A percentile compares a stretch with the other conserved stretches of the same genome.
These are phyloP conservation scores for Escovopsis sp. DNA, from an alignment of 2,329 filamentous ascomycete species.

Conservation along the genomic window DNA sequence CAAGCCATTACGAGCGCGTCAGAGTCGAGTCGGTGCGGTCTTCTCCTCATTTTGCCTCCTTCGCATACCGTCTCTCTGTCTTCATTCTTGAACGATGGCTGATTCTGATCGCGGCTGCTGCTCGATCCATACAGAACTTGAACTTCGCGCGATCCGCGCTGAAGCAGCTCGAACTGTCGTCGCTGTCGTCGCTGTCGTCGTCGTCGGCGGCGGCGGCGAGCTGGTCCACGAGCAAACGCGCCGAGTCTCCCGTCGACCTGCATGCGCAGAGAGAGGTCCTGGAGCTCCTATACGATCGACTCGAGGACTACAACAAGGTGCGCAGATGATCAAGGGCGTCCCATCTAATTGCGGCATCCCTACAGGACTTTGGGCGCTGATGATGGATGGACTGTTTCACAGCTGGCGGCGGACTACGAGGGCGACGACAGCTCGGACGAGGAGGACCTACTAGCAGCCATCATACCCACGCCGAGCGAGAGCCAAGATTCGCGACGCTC, in stretches of 20 bases:
- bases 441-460: constrained; percentile 40
- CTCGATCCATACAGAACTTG: constrained; percentile 41
- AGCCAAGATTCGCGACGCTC: constrained; percentile 28
- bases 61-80: too few relatives aligned
- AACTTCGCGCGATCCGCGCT: constrained; percentile 55
- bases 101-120: neutral
- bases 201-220: too few relatives aligned
- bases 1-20: constrained; percentile 49
- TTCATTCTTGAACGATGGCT: neutral
- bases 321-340: accelerated
- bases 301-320: constrained; percentile 54
- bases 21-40: constrained; percentile 25
- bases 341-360: too few relatives aligned
- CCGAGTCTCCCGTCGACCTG: constrained; percentile 48
- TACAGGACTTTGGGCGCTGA: neutral
- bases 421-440: constrained; percentile 32
- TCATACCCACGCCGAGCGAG: constrained; percentile 40
- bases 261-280: constrained; percentile 49
- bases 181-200: too few relatives aligned
- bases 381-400: constrained; percentile 4
- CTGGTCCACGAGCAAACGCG: constrained; percentile 34
- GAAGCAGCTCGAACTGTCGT: constrained; percentile 55
- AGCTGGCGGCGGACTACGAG: constrained; percentile 20
- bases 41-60: too few relatives aligned
- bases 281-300: constrained; percentile 47